Evolutionary conservation across 106 monocot species (phyloP).

Genomic region (Xerophyta viscosa): DNA sequence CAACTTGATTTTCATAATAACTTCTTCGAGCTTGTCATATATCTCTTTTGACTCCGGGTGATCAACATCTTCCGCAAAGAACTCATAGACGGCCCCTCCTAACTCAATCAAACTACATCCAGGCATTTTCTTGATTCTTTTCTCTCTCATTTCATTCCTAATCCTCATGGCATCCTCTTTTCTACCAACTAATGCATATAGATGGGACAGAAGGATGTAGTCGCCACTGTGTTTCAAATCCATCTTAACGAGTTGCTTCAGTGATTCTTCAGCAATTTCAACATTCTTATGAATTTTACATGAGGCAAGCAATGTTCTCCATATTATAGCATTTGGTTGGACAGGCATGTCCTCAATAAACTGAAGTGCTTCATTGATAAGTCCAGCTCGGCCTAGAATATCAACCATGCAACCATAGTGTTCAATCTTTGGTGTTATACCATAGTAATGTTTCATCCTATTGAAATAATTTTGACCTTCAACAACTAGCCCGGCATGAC

Average conservation of each 20-base stretch:
- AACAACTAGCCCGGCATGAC: constrained; percentile 17
- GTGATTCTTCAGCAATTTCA: constrained; percentile 42
- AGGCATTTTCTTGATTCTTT: constrained; percentile 50
- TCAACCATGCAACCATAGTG: constrained; percentile 79
- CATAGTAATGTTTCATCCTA: constrained; percentile 27
- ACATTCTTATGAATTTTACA: constrained; percentile 69
- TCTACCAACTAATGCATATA: constrained; percentile 49
- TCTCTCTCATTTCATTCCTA: constrained; percentile 56
- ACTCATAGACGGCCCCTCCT: constrained; percentile 48
- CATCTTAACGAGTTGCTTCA: constrained; percentile 37
- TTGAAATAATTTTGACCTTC: constrained; percentile 36
- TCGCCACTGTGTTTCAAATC: constrained; percentile 63
- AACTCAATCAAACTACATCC: constrained; percentile 62
- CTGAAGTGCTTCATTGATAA: constrained; percentile 36
- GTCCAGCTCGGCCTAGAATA: constrained; percentile 51
- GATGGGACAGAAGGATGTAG: constrained; percentile 60
- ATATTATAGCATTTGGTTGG: constrained; percentile 55
- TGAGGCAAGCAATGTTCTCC: constrained; percentile 57
- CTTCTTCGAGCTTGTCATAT: constrained; percentile 50
- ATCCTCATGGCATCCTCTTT: constrained; percentile 38
- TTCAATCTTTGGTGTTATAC: constrained; percentile 48
- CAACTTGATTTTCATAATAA: constrained; percentile 33
- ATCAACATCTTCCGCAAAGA: constrained; percentile 61
- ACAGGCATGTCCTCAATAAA: constrained; percentile 49
- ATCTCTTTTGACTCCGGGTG: constrained; percentile 52